Evolutionary conservation across 139 green algal species (phyloP).

Genomic region (Closterium sp.): DNA sequence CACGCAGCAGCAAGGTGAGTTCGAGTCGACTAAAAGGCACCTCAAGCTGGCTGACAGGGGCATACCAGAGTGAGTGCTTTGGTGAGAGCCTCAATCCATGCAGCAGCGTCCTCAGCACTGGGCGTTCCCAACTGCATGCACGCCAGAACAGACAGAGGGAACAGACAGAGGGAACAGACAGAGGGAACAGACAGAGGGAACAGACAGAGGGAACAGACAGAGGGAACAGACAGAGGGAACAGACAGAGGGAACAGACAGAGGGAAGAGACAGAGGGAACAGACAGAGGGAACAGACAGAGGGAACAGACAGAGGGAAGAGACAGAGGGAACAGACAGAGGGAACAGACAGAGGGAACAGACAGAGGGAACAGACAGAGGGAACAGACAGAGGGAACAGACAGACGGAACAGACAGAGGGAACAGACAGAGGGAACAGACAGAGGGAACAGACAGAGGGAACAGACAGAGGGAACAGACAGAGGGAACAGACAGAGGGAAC

Average conservation of each 20-base stretch:
- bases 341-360: not conserved
- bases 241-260: not conserved
- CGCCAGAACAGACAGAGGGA: not conserved
- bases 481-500: not conserved
- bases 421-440: not conserved
- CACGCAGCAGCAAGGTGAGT: conserved; percentile 20
- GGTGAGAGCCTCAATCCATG: conserved; percentile 29
- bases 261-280: not conserved
- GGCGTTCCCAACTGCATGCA: conserved; percentile 8
- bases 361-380: not conserved
- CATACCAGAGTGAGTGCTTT: conserved; percentile 5
- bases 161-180: not conserved
- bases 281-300: not conserved
- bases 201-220: not conserved
- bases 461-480: not conserved
- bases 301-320: not conserved
- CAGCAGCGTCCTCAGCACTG: conserved; percentile 22
- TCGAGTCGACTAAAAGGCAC: no score
- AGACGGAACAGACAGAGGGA: not conserved
- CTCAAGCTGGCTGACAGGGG: not conserved
- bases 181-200: no score
- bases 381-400: not conserved
- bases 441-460: no score
- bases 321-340: no score
- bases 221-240: not conserved